Conservation (phyloP, 768 basidiomycete genomes). For the Clitopilus hobsonii region DNA sequence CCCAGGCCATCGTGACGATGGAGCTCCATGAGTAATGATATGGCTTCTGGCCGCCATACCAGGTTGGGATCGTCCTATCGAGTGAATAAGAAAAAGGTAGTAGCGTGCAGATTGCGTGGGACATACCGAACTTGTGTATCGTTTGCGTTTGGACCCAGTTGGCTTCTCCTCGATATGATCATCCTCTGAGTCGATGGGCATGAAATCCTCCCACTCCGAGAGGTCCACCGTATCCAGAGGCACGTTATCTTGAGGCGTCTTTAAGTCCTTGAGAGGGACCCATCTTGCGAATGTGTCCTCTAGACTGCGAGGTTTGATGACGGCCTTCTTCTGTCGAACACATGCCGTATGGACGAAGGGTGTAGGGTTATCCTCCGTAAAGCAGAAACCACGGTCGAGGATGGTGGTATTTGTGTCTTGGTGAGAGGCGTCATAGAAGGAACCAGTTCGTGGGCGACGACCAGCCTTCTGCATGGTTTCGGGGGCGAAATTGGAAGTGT, state of each 20-base stretch:
- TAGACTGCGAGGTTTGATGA: too few relatives aligned
- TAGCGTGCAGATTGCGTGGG: background rate
- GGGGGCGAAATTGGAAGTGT: too few relatives aligned
- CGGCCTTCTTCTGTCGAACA: too few relatives aligned
- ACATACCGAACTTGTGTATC: background rate
- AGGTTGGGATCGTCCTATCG: background rate
- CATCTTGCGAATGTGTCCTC: too few relatives aligned
- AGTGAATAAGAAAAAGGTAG: background rate
- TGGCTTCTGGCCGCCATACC: background rate
- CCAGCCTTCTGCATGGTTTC: too few relatives aligned
- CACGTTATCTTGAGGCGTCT: too few relatives aligned
- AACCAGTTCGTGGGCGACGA: too few relatives aligned
- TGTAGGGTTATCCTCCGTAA: background rate
- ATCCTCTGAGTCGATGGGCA: too few relatives aligned
- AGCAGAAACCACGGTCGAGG: background rate
- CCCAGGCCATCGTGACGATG: background rate
- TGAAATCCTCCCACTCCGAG: too few relatives aligned
- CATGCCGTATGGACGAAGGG: background rate
- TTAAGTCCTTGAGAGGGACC: too few relatives aligned
- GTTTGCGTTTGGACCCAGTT: background rate
- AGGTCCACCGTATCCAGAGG: too few relatives aligned
- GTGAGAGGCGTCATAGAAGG: background rate
- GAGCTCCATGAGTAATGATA: background rate
- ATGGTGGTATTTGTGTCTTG: background rate
- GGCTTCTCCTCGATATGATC: background rate